Percentiles rank a stretch among this genome's conserved stretches.
These are phyloP conservation scores for Nemophila menziesii DNA, from an alignment of 257 asterid species.

Conservation along the genomic window DNA sequence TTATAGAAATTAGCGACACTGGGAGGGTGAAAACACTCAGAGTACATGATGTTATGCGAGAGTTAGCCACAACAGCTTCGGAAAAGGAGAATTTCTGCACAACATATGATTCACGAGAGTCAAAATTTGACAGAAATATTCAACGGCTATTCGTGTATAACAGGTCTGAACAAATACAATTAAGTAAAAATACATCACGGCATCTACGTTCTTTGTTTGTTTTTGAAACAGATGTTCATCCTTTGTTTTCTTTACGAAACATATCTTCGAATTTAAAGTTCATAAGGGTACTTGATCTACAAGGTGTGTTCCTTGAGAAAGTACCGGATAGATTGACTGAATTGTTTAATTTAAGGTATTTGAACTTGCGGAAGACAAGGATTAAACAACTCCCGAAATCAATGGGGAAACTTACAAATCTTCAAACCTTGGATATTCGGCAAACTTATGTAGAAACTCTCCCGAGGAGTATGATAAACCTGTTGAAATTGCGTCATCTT, in stretches of 20 bases:
- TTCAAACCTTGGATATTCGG: conserved; percentile 19
- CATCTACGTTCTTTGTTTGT: neutral
- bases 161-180: too few species aligned
- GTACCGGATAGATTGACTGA: conserved; percentile 17
- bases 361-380: conserved; percentile 24
- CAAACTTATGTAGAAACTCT: conserved; percentile 11
- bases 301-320: conserved; percentile 15
- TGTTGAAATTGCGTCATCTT: conserved; percentile 31
- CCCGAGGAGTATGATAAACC: conserved; percentile 17
- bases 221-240: neutral
- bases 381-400: conserved; percentile 28
- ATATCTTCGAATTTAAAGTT: conserved; percentile 1
- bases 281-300: conserved; percentile 22
- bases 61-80: conserved; percentile 7
- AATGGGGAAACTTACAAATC: conserved; percentile 13
- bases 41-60: conserved; percentile 15
- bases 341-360: conserved; percentile 27
- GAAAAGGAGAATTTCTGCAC: conserved; percentile 11
- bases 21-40: conserved; percentile 11
- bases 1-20: conserved; percentile 2
- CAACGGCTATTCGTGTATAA: neutral
- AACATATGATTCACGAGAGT: conserved; percentile 6
- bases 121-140: neutral
- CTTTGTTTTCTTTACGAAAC: neutral
- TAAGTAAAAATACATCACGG: too few species aligned